Conservation (phyloP, 495 filamentous ascomycete genomes). For the Penicillium longicatenatum region DNA sequence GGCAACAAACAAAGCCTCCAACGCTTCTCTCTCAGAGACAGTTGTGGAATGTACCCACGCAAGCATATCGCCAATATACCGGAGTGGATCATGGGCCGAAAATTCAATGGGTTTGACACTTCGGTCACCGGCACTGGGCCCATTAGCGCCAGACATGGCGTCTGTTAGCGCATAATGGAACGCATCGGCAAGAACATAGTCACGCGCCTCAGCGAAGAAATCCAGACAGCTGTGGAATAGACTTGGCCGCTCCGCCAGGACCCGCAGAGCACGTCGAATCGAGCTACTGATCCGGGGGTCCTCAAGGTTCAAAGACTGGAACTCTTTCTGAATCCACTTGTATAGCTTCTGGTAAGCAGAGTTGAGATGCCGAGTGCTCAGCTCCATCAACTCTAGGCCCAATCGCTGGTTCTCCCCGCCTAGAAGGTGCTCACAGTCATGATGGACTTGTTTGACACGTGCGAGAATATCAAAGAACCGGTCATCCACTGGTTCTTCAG, state of each 20-base stretch:
- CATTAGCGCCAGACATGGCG: constrained; percentile 44
- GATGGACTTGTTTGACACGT: constrained; percentile 82
- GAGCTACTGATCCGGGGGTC: constrained; percentile 89
- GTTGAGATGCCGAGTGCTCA: constrained; percentile 83
- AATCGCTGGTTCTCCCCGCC: constrained; percentile 88
- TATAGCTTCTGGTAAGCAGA: constrained; percentile 92
- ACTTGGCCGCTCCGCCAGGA: constrained; percentile 85
- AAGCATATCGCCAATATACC: constrained; percentile 97
- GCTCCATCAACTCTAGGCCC: constrained; percentile 87
- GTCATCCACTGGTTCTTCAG: constrained; percentile 79
- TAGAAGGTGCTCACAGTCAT: constrained; percentile 84
- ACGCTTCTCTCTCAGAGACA: constrained; percentile 88
- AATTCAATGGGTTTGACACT: constrained; percentile 91
- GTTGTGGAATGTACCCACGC: constrained; percentile 95
- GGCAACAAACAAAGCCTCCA: constrained; percentile 87
- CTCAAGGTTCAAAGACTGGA: constrained; percentile 90
- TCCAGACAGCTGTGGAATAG: constrained; percentile 94
- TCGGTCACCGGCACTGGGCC: constrained; percentile 29
- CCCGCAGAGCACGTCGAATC: constrained; percentile 80
- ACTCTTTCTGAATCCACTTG: constrained; percentile 90
- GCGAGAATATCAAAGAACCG: constrained; percentile 80
- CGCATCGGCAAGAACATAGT: constrained; percentile 82
- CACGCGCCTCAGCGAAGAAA: constrained; percentile 88
- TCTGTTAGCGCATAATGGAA: constrained; percentile 92
- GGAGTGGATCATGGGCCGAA: constrained; percentile 84